Evolutionary conservation across 129 eudicot species (phyloP).

Genomic region (Escallonia rubra): DNA sequence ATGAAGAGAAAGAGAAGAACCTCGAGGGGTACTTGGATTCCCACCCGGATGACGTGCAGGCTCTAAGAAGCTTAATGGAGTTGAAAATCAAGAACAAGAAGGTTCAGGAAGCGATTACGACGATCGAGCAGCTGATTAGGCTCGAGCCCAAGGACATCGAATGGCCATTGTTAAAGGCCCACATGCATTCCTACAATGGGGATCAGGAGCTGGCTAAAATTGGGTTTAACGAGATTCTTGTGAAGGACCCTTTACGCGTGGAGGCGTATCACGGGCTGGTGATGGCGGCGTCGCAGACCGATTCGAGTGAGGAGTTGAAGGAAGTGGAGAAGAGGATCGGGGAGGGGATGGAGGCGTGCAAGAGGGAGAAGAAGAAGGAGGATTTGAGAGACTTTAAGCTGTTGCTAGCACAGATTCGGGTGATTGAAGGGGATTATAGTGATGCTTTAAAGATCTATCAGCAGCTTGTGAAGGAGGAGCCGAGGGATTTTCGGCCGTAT

Average conservation of each 20-base stretch:
- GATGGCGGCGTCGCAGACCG: conserved; percentile 59
- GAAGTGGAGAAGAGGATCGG: conserved; percentile 39
- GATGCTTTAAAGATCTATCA: conserved; percentile 78
- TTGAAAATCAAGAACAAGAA: conserved; percentile 44
- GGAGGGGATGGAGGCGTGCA: conserved; percentile 45
- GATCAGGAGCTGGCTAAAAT: conserved; percentile 45
- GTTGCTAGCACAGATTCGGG: conserved; percentile 71
- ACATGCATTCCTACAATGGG: conserved; percentile 37
- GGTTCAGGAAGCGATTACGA: conserved; percentile 43
- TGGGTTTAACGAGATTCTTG: conserved; percentile 56
- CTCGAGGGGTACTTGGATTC: conserved; percentile 41
- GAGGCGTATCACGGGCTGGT: conserved; percentile 87
- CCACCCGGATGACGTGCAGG: conserved; percentile 45
- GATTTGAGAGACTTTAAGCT: conserved; percentile 77
- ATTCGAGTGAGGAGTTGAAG: conserved; percentile 32
- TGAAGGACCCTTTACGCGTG: conserved; percentile 56
- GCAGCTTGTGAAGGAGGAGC: conserved; percentile 72
- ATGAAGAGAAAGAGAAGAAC: conserved; percentile 30
- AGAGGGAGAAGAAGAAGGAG: conserved; percentile 43
- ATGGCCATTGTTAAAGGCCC: conserved; percentile 62
- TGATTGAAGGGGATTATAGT: conserved; percentile 52
- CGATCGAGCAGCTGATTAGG: conserved; percentile 41
- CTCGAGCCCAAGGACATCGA: conserved; percentile 62
- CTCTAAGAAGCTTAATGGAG: conserved; percentile 51
- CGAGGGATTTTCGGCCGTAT: conserved; percentile 89